A percentile compares a stretch with the other conserved stretches of the same genome.
These are phyloP conservation scores for Fragaria ananassa DNA, from an alignment of 306 rosid species.

Conservation along the genomic window DNA sequence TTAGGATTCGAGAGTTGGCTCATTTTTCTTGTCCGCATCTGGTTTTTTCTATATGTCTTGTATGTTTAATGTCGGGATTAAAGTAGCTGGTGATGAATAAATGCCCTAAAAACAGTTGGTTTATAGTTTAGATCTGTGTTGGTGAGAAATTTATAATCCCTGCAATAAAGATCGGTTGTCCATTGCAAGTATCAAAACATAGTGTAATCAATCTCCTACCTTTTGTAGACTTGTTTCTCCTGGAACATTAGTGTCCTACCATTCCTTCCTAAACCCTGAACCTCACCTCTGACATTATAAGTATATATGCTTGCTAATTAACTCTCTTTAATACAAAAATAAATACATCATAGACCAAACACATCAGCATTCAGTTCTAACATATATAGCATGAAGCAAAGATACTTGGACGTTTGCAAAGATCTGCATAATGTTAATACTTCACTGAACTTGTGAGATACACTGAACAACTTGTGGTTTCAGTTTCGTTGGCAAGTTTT, in stretches of 20 bases:
- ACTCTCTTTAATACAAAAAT: not conserved
- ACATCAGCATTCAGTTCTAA: conserved; percentile 16
- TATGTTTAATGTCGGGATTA: too few species aligned
- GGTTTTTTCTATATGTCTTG: too few species aligned
- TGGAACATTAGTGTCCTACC: conserved; percentile 8
- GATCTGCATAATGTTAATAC: conserved; percentile 1
- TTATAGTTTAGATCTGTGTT: too few species aligned
- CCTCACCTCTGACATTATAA: not conserved
- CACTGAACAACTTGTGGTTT: not conserved
- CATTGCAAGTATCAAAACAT: too few species aligned
- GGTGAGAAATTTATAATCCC: too few species aligned
- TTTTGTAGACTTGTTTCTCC: not conserved
- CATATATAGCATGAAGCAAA: too few species aligned
- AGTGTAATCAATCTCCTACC: not conserved
- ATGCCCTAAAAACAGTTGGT: too few species aligned
- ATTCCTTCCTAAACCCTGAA: not conserved
- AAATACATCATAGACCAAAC: not conserved
- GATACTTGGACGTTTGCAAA: too few species aligned
- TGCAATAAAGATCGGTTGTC: too few species aligned
- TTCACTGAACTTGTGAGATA: not conserved
- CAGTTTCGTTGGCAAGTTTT: not conserved
- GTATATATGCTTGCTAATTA: not conserved
- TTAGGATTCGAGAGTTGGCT: too few species aligned
- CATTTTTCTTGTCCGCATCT: too few species aligned
- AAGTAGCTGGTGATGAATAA: too few species aligned